These are phyloP conservation scores for Yarrowia hollandica DNA, from an alignment of 805 yeast genomes.

Conservation along the genomic window DNA sequence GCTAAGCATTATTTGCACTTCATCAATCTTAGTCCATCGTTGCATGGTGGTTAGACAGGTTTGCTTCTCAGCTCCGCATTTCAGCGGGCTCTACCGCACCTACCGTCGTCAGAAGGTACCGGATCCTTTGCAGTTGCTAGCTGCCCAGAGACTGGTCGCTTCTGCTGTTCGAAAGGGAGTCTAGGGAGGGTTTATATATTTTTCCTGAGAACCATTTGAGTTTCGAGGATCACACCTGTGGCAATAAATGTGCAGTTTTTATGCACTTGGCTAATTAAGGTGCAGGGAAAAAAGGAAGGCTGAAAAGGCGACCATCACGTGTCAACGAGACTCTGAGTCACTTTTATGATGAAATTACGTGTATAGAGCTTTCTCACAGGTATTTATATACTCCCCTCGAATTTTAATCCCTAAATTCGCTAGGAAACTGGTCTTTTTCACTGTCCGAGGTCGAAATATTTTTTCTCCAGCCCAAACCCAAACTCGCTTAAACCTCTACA, in stretches of 20 bases:
- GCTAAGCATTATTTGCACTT: not conserved
- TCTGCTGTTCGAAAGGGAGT: not conserved
- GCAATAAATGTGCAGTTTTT: not conserved
- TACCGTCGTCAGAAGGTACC: constrained; percentile 8
- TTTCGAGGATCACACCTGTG: not conserved
- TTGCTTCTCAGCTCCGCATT: constrained; percentile 19
- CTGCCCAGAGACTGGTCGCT: constrained; percentile 18
- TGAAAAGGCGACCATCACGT: not conserved
- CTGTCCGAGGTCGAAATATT: no score
- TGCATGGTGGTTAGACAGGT: constrained; percentile 14
- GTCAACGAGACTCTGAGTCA: not conserved
- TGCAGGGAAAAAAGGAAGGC: not conserved
- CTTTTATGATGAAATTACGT: no score
- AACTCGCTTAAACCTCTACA: not conserved
- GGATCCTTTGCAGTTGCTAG: constrained; percentile 13
- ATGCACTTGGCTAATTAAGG: not conserved
- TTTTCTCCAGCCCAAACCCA: not conserved
- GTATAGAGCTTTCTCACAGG: no score
- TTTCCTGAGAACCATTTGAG: not conserved
- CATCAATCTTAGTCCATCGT: constrained; percentile 4
- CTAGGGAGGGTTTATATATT: constrained; percentile 14
- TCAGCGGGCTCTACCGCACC: constrained; percentile 25
- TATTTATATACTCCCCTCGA: no score
- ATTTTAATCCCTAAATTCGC: not conserved
- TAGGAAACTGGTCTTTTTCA: no score